Base-by-base conservation (phyloP, 768 basidiomycete species). In the Coprinopsis sp. region DNA sequence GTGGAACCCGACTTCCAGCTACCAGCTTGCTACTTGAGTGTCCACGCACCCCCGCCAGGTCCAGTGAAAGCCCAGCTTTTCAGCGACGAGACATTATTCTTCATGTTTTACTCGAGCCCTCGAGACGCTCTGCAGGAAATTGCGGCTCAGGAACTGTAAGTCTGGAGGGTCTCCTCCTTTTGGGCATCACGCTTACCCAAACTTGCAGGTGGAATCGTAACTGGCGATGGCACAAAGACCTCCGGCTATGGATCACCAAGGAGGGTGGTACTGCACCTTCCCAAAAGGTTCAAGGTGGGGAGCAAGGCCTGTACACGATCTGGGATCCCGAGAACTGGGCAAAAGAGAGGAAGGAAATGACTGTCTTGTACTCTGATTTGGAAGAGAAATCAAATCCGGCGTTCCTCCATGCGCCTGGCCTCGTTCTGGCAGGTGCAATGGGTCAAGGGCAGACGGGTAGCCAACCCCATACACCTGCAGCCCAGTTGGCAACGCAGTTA, bases 81-180 rank as follows among this genome's bases (percentile, higher is more conserved):
- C 68, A 87, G 86, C 64, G 94, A 97, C 64, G 94, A 98, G 67
- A 96, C 94, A 13, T 70, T 98, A 22, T 96, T 98, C 68, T 95
- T 91, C 76, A 93, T 95, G 81, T 98, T 98, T 75, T 98, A 97
- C 69, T 83, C 91, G 47, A 84, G 82, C 66, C 91, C 94, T 47
- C 73, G 89, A 58, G 94, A 98, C 69, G 84, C 86, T 31, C 71
- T 95, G 45, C 94, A 98, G 65, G 93, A 98, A 67, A 79, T 92
- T 41, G 94, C 94, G 13, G 92, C 91, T 37, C 87, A 91, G 63
- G 94, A 97, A 71, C 72, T 98, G 91, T 95, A 67, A 65, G 90
- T 82, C n/a, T n/a, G n/a, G n/a, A n/a, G n/a, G n/a, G n/a, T n/a
- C n/a, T n/a, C n/a, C n/a, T n/a, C n/a, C n/a, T n/a, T n/a, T n/a